Evolutionary conservation across 1,284 basidiomycete genomes (phyloP).

Genomic region (Apiotrichum mycotoxinovorans): DNA sequence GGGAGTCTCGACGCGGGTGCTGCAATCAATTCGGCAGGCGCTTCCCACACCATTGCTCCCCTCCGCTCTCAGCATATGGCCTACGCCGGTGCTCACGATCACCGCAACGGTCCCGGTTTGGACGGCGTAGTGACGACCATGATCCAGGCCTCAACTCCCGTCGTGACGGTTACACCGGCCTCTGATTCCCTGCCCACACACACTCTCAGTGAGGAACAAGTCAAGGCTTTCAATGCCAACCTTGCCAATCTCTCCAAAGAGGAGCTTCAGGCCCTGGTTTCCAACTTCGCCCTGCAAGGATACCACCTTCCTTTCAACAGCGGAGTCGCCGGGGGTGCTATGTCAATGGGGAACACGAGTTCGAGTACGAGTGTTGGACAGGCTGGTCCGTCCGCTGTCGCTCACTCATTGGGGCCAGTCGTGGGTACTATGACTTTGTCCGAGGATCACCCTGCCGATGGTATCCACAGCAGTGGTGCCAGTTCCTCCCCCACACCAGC

Average conservation of each 20-base stretch:
- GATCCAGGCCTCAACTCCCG: background rate
- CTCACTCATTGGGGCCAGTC: too few species aligned
- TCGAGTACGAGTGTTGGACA: background rate
- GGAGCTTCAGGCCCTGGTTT: background rate
- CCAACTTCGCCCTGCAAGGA: background rate
- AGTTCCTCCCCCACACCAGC: too few species aligned
- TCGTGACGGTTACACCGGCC: background rate
- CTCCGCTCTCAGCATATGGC: background rate
- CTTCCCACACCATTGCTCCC: background rate
- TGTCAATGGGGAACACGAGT: too few species aligned
- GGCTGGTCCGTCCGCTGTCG: too few species aligned
- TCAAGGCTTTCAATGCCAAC: background rate
- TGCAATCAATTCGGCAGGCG: background rate
- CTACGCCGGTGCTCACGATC: background rate
- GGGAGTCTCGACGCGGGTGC: too few species aligned
- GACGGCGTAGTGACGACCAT: background rate
- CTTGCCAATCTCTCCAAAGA: background rate
- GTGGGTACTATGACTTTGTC: too few species aligned
- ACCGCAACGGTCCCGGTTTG: background rate
- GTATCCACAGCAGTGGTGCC: too few species aligned
- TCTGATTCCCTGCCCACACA: background rate
- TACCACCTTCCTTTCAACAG: background rate
- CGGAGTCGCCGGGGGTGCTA: too few species aligned
- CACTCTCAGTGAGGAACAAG: background rate
- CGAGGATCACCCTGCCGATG: too few species aligned